Percentiles rank a stretch among this genome's conserved stretches.
Conservation (phyloP, 805 yeast genomes). For the Starmera caribaea region DNA sequence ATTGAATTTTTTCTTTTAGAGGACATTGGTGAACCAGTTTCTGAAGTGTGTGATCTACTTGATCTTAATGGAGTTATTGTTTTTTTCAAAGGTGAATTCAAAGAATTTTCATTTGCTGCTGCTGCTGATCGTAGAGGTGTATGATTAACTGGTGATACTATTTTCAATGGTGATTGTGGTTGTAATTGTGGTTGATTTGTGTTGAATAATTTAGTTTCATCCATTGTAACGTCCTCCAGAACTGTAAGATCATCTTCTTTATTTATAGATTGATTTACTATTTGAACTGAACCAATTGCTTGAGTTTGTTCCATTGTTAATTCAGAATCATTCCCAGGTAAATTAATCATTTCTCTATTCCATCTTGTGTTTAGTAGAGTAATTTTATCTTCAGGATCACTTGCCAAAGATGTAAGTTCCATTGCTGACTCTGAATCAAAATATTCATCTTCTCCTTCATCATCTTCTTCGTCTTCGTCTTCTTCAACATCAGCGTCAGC, state of each 20-base stretch:
- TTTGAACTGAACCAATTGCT: slow-evolving; percentile 1
- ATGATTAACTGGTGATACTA: not conserved
- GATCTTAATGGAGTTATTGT: slow-evolving; percentile 15
- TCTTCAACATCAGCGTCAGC: not conserved
- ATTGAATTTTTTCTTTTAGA: slow-evolving; percentile 10
- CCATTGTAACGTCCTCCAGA: slow-evolving; percentile 2
- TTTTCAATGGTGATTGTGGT: too few species aligned
- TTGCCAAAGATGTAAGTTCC: slow-evolving; percentile 11
- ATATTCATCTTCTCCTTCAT: slow-evolving; percentile 1
- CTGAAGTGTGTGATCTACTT: slow-evolving; percentile 19
- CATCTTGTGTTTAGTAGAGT: slow-evolving; percentile 13
- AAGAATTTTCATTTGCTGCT: not conserved
- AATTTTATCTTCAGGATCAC: slow-evolving; percentile 7
- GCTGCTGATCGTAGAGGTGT: not conserved
- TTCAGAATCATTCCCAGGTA: slow-evolving; percentile 1
- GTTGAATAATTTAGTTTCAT: slow-evolving; percentile 6
- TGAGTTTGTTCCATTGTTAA: slow-evolving; percentile 12
- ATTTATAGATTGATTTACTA: not conserved
- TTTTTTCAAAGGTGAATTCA: not conserved
- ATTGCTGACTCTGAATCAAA: slow-evolving; percentile 9
- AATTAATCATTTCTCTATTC: slow-evolving; percentile 7
- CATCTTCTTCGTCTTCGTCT: not conserved
- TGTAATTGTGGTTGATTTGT: not conserved
- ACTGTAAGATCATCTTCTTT: not conserved
- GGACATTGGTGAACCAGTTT: slow-evolving; percentile 20